Evolutionary conservation across 129 eudicot genomes (phyloP), one percentile per base, ranked within the genome.

Genomic region (Dittrichia graveolens): DNA sequence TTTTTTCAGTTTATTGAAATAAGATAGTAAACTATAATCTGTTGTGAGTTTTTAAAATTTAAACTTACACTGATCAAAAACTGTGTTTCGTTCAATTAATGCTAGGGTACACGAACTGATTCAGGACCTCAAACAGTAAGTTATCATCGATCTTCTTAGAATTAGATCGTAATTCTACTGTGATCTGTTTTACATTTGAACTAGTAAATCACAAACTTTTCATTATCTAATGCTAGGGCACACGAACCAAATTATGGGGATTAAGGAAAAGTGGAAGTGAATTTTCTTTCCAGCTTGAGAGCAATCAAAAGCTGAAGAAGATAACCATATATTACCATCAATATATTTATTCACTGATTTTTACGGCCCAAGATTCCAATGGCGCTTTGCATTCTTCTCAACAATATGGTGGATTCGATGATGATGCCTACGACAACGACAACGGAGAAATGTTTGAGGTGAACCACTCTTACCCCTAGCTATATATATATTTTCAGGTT

Each of bases 171-270:
- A n/a, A n/a, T n/a, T n/a, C n/a, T n/a, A n/a, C n/a, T n/a, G n/a
- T n/a, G n/a, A n/a, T n/a, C n/a, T n/a, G n/a, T n/a, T n/a, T n/a
- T n/a, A n/a, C n/a, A n/a, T n/a, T n/a, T n/a, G n/a, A n/a, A n/a
- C n/a, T n/a, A n/a, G n/a, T n/a, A n/a, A n/a, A n/a, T n/a, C n/a
- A n/a, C n/a, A n/a, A n/a, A n/a, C n/a, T n/a, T n/a, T n/a, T n/a
- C n/a, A n/a, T n/a, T n/a, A n/a, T n/a, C n/a, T n/a, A n/a, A n/a
- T n/a, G n/a, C n/a, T n/a, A n/a, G n/a, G n/a, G n/a, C n/a, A n/a
- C n/a, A n/a, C n/a, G n/a, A n/a, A n/a, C n/a, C n/a, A n/a, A 59
- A 53, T 3, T 76, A 38, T 67, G 80, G 80, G 80, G 74, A 68
- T 76, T 74, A 4, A 76, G 41, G 52, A 67, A 43, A 1, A 35